Evolutionary conservation across 352 stramenopile genomes (phyloP), one percentile per base, ranked within the genome.

Genomic region (Plasmopara viticola): DNA sequence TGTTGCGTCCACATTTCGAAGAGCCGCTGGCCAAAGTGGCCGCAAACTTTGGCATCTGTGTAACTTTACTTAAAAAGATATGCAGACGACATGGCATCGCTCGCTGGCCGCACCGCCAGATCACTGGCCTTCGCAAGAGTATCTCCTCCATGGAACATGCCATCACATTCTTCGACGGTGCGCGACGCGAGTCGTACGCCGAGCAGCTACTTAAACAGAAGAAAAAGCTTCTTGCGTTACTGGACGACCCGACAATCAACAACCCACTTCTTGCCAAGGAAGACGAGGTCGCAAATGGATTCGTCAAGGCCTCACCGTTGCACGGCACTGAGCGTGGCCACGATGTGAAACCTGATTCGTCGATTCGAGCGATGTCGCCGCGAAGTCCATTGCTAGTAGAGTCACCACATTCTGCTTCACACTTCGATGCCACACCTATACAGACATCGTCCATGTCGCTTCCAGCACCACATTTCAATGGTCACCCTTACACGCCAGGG

Each of bases 21-120:
- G 76, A 89, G 59, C 84, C 84, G 13, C 57, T 94, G 35, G 79
- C 77, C 25, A 78, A 89, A 45, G 81, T 94, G 35, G 81, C 81
- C 0, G 70, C 86, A 50, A 51, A 45, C 28, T 91, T 94, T 52
- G 78, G 84, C 14, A 90, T 94, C 56, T 92, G 84, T 46, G 78
- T 88, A 13, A 94, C 84, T 25, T 57, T 94, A 20, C 67, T 94
- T 10, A 94, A 92, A 70, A 92, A 92, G 48, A 89, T 91, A 52
- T 94, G 84, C 57, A 68, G 84, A 20, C 78, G 83, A 44, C 74
- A 90, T 41, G 78, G 81, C 20, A 86, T 94, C 44, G 72, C 78
- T 1, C 79, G 81, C 12, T 94, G 84, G 84, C 84, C 84, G 17
- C 80, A 92, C 57, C 81, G 84, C 14, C 81, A 91, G 62, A 92